These are phyloP conservation scores for Datura wrightii DNA, from an alignment of 257 asterid species.

Conservation along the genomic window DNA sequence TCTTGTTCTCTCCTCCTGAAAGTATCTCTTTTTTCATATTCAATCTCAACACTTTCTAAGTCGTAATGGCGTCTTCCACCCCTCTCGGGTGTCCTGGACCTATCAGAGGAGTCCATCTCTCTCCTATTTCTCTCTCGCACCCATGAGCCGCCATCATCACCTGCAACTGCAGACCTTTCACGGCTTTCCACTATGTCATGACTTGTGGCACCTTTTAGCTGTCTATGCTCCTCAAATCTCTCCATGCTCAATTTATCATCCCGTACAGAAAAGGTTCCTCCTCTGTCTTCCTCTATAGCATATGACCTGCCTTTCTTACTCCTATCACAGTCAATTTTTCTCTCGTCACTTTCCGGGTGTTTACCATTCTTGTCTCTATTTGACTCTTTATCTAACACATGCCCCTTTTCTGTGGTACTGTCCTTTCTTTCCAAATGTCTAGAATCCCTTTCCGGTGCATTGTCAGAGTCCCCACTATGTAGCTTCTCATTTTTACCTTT, in stretches of 20 bases:
- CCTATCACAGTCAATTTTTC: constrained; percentile 63
- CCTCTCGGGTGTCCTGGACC: constrained; percentile 73
- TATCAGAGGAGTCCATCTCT: constrained; percentile 57
- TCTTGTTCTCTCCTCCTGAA: constrained; percentile 78
- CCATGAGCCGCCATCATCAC: constrained; percentile 58
- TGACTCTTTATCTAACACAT: constrained; percentile 60
- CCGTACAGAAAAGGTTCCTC: constrained; percentile 40
- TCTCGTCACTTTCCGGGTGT: constrained; percentile 65
- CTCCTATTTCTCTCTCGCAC: constrained; percentile 65
- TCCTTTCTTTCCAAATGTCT: constrained; percentile 63
- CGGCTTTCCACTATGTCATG: constrained; percentile 50
- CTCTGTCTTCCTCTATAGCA: constrained; percentile 60
- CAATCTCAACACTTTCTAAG: constrained; percentile 61
- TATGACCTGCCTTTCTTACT: constrained; percentile 63
- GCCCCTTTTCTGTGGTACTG: constrained; percentile 59
- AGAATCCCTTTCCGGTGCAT: constrained; percentile 52
- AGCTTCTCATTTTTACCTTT: constrained; percentile 36
- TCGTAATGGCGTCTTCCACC: constrained; percentile 63
- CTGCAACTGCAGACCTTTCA: constrained; percentile 58
- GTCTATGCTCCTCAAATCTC: constrained; percentile 61
- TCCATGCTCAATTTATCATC: constrained; percentile 57
- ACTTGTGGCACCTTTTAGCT: constrained; percentile 45
- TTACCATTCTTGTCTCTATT: constrained; percentile 51
- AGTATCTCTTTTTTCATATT: constrained; percentile 59
- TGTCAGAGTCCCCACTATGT: constrained; percentile 51